Evolutionary conservation across 257 asterid genomes (phyloP).

Genomic region (Nicotiana attenuata): DNA sequence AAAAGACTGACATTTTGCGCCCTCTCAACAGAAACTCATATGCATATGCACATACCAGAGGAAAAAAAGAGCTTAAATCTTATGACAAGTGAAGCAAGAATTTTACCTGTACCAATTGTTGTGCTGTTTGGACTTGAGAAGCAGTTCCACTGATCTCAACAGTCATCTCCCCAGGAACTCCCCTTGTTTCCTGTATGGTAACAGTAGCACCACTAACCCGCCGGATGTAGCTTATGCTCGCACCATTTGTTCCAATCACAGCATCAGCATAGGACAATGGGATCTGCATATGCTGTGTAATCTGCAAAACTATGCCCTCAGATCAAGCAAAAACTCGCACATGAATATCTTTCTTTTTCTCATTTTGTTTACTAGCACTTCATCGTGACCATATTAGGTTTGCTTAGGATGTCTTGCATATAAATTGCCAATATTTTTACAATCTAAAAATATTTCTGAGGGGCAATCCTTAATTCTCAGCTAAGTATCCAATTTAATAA

Average conservation of each 20-base stretch:
- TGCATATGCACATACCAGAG: not conserved
- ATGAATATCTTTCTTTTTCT: not conserved
- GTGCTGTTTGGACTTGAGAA: slow-evolving; percentile 94
- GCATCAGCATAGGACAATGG: slow-evolving; percentile 97
- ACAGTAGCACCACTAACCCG: slow-evolving; percentile 94
- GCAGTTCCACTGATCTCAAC: slow-evolving; percentile 93
- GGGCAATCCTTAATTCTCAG: not conserved
- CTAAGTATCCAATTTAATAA: not conserved
- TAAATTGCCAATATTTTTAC: not conserved
- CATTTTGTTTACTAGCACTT: slow-evolving; percentile 1
- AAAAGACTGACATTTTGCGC: too few species aligned
- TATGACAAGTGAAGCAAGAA: not conserved
- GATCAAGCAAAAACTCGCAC: not conserved
- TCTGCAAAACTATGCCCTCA: slow-evolving; percentile 34
- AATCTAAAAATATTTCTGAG: not conserved
- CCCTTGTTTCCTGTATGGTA: slow-evolving; percentile 89
- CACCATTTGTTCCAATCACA: slow-evolving; percentile 86
- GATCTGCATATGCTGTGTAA: slow-evolving; percentile 76
- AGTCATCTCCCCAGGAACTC: slow-evolving; percentile 93
- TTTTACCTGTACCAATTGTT: slow-evolving; percentile 83
- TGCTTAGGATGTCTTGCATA: not conserved
- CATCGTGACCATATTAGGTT: not conserved
- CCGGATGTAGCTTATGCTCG: slow-evolving; percentile 87
- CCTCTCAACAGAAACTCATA: not conserved
- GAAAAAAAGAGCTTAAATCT: not conserved